These are phyloP conservation scores for Periconia digitata DNA, from an alignment of 2,329 filamentous ascomycete genomes.

Conservation along the genomic window DNA sequence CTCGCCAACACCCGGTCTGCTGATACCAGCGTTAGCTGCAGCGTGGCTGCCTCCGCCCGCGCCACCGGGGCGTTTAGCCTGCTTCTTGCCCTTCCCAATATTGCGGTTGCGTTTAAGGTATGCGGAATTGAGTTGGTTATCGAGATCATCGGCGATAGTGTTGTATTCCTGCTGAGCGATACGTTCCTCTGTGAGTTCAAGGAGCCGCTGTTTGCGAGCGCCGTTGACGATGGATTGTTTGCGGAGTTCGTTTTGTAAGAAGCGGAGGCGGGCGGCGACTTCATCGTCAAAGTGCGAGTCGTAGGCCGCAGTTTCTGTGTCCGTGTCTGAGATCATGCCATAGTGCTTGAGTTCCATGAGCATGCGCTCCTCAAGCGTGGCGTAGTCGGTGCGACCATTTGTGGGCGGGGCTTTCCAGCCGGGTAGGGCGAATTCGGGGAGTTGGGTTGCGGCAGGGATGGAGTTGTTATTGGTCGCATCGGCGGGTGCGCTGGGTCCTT, in stretches of 20 bases:
- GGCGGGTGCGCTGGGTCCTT: conserved; percentile 38
- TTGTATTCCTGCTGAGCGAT: conserved; percentile 97
- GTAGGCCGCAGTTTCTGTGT: conserved; percentile 71
- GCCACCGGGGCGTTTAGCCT: conserved; percentile 73
- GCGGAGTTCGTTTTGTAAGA: conserved; percentile 79
- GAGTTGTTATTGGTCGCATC: conserved; percentile 40
- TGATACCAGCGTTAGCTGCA: conserved; percentile 41
- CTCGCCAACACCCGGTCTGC: conserved; percentile 73
- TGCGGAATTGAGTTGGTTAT: conserved; percentile 89
- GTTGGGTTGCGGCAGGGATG: conserved; percentile 71
- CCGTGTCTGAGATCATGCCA: conserved; percentile 78
- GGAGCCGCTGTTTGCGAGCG: conserved; percentile 81
- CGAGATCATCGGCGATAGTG: conserved; percentile 94
- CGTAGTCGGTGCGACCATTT: conserved; percentile 73
- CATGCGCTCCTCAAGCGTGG: conserved; percentile 84
- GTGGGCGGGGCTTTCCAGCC: conserved; percentile 76
- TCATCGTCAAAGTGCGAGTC: conserved; percentile 92
- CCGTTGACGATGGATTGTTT: conserved; percentile 86
- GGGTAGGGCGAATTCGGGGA: conserved; percentile 75
- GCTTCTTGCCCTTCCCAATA: conserved; percentile 91
- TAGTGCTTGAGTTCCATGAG: conserved; percentile 90
- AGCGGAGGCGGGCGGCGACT: conserved; percentile 83
- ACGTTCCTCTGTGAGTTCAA: conserved; percentile 84
- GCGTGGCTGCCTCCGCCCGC: conserved; percentile 70
- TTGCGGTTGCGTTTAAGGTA: conserved; percentile 95